Conservation (phyloP, 106 monocot species). For the Alisma plantagoaquatica region DNA sequence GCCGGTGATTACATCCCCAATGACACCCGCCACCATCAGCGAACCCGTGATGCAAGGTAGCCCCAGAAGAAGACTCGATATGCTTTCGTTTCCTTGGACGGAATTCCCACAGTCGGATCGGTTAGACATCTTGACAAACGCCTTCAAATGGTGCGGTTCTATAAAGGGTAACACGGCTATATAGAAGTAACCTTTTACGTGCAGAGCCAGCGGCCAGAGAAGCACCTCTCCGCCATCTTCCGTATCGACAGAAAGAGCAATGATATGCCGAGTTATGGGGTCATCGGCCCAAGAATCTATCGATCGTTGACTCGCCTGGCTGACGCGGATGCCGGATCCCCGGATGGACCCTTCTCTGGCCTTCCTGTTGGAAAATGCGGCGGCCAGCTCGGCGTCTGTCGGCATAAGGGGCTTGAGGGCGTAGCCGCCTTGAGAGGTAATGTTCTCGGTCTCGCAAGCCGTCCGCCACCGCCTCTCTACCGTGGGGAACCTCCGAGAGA, state of each 20-base stretch:
- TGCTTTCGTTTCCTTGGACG: slow-evolving; percentile 25
- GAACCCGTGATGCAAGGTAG: slow-evolving; percentile 99
- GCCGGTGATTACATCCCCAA: slow-evolving; percentile 81
- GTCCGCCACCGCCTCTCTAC: slow-evolving; percentile 87
- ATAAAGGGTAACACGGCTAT: slow-evolving; percentile 74
- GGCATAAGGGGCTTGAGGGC: slow-evolving; percentile 29
- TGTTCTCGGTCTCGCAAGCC: slow-evolving; percentile 46
- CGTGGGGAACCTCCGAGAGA: slow-evolving; percentile 90
- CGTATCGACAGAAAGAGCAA: slow-evolving; percentile 48
- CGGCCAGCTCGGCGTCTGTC: slow-evolving; percentile 41
- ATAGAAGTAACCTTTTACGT: slow-evolving; percentile 47
- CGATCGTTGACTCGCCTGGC: slow-evolving; percentile 42
- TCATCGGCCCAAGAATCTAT: slow-evolving; percentile 97
- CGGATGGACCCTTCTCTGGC: slow-evolving; percentile 33
- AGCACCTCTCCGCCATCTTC: slow-evolving; percentile 38
- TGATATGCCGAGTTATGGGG: slow-evolving; percentile 86
- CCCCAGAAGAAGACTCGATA: slow-evolving; percentile 61
- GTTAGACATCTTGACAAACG: slow-evolving; percentile 49
- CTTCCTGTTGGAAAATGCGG: slow-evolving; percentile 63
- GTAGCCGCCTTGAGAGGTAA: neutral
- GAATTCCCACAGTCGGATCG: slow-evolving; percentile 58
- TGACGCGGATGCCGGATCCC: slow-evolving; percentile 61
- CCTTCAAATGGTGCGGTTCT: slow-evolving; percentile 53
- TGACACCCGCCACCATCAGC: slow-evolving; percentile 63
- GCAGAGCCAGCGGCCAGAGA: slow-evolving; percentile 87